These are phyloP conservation scores for Ogataea paraovalis DNA, from an alignment of 805 yeast genomes.

Conservation along the genomic window DNA sequence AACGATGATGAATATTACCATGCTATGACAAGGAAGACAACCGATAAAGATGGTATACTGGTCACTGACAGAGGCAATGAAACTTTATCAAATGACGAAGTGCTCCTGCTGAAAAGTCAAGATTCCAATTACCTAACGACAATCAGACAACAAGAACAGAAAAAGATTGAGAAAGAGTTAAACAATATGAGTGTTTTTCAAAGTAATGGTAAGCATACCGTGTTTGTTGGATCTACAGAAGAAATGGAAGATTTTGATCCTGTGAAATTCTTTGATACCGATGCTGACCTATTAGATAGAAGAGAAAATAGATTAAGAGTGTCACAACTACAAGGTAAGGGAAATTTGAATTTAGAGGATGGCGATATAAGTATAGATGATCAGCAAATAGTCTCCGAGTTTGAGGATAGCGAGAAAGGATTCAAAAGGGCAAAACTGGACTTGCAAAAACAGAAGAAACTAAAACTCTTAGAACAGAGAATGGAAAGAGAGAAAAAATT, in stretches of 20 bases:
- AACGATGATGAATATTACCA: constrained; percentile 97
- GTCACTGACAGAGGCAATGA: constrained; percentile 63
- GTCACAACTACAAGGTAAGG: constrained; percentile 51
- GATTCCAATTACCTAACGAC: constrained; percentile 84
- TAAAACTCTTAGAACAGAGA: constrained; percentile 56
- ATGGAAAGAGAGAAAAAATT: constrained; percentile 69
- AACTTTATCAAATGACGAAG: constrained; percentile 65
- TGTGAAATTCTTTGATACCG: constrained; percentile 67
- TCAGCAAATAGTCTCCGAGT: constrained; percentile 18
- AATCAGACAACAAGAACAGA: constrained; percentile 62
- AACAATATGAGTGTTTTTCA: constrained; percentile 43
- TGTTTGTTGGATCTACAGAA: constrained; percentile 67
- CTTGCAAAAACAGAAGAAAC: constrained; percentile 57
- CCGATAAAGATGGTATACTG: constrained; percentile 68
- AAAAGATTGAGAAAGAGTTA: constrained; percentile 57
- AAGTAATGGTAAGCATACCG: constrained; percentile 73
- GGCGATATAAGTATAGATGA: constrained; percentile 17
- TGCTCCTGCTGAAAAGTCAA: constrained; percentile 81
- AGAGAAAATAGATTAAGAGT: constrained; percentile 68
- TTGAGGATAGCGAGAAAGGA: constrained; percentile 23
- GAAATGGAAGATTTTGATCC: constrained; percentile 59
- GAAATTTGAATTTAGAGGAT: constrained; percentile 28
- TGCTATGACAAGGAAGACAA: constrained; percentile 72
- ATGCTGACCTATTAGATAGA: constrained; percentile 52
- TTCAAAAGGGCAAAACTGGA: constrained; percentile 26